phyloP scores from a whole-genome alignment of 2,329 filamentous ascomycete genomes.

The Arthrobotrys musiformis region DNA sequence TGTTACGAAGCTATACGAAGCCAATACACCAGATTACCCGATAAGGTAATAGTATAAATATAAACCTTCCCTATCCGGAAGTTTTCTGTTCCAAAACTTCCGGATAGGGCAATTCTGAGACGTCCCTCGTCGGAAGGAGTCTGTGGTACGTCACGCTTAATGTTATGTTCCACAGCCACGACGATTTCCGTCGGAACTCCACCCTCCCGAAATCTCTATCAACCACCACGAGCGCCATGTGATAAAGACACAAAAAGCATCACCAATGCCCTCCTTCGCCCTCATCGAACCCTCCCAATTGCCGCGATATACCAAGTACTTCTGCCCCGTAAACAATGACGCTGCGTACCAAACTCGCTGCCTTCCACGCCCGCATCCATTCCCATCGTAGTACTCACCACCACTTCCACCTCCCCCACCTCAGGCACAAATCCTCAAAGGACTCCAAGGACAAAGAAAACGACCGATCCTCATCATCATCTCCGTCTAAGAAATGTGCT shows the following conservation, averaged over 20 bases:
- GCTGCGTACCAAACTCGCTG: constrained; percentile 36
- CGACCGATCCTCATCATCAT: neutral
- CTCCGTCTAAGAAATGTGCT: neutral
- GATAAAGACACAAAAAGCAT: neutral
- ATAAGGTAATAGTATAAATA: neutral
- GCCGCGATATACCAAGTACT: neutral
- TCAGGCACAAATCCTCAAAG: neutral
- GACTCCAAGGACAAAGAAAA: constrained; percentile 27
- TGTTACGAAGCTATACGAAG: too few relatives aligned
- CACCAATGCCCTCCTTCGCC: constrained; percentile 7
- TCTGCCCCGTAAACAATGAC: constrained; percentile 22
- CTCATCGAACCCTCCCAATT: neutral
- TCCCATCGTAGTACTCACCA: constrained; percentile 30
- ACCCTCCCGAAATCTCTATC: neutral
- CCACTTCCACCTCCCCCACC: constrained; percentile 16
- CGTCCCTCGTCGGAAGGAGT: neutral
- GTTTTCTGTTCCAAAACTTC: neutral
- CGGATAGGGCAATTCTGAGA: neutral
- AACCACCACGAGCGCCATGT: neutral
- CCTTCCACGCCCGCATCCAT: constrained; percentile 53
- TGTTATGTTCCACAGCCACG: neutral
- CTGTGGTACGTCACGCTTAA: neutral
- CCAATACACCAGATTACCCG: neutral
- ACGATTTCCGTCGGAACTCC: neutral
- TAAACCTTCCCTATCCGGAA: neutral